Evolutionary conservation across 2,329 filamentous ascomycete species (phyloP), one percentile per base, ranked within the genome.

Genomic region (Penicillium sp.): DNA sequence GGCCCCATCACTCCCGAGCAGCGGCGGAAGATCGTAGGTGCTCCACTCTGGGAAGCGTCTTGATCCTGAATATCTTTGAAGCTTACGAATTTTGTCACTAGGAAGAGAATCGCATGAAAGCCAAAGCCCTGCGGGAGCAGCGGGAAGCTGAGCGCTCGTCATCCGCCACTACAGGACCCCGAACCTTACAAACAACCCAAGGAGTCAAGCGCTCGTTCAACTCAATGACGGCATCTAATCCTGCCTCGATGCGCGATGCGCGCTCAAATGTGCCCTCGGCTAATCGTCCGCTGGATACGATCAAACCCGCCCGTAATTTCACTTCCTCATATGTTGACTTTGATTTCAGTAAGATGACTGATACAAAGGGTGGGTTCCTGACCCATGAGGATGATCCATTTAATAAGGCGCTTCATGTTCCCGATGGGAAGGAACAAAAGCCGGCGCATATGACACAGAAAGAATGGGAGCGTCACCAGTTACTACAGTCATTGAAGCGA

Each of bases 321-420:
- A 87, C 90, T 59, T 93, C 95, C 73, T 42, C 39, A 42, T 98
- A 90, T 72, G 93, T 99, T 69, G 95, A 99, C 71, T 98, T 97
- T 78, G 95, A 99, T 75, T 95, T 99, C 77, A 93, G 90, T 72
- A 90, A 93, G 77, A 98, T 99, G 92, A 96, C 89, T 7, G 95
- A 99, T 74, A 98, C 93, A 1, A 97, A 97, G 72, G 95, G 95
- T 61, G 95, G 95, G 0, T 99, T 99, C 75, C 77, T 99, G 63
- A 90, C 89, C n/a, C 84, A 85, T 1, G 90, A 93, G 61, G 95
- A 99, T 70, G 95, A 99, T 74, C 95, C 95, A 1, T 86, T 89
- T 72, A 96, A 96, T 71, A 88, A 88, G 64, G 91, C 88, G 9
- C 81, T 93, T 67, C 85, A 88, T 66, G 81, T 78, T 7, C 78